Evolutionary conservation across 371 early-diverging fungal genomes (phyloP), one percentile per base, ranked within the genome.

Genomic region (Mucor irregularis): DNA sequence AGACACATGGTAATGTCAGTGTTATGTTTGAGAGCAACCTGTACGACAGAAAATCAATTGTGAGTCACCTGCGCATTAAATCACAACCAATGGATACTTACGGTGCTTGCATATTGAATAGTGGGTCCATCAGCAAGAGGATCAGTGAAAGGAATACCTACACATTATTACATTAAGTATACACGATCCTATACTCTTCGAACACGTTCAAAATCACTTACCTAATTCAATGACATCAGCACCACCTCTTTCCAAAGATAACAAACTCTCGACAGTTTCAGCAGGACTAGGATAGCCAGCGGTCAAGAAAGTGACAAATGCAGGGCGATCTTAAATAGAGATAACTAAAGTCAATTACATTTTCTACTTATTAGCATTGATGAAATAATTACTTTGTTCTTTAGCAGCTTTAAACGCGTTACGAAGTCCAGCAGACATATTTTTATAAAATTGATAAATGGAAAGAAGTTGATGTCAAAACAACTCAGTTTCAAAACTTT

Each of bases 191-290:
- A 25, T 42, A 26, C 37, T 16, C 29, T 30, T n/a, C 17, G 10
- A 4, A 37, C 34, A 21, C 34, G 11, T 52, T 39, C 14, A 11
- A n/a, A 13, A 17, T 16, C 30, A 13, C 64, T 61, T 74, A 86
- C 97, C 98, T 17, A 98, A 82, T 78, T 98, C 99, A 64, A 98
- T 91, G n/a, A 95, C 85, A 69, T 97, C 97, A 6, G 90, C 93
- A 35, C 99, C 99, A 53, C 96, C 95, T 64, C 79, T 83, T 68
- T 98, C 89, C 8, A 96, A 78, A 10, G 87, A 84, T 16, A 98
- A 83, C 58, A 98, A 64, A 25, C 90, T 76, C 48, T 92, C 92
- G 31, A 92, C 88, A 4, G 96, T 90, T 31, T 84, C 80, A 29
- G 78, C 75, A 21, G 86, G 81, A 19, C 82, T 69, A 13, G 98